These are phyloP conservation scores for Penicillium nucicola DNA, from an alignment of 495 filamentous ascomycete genomes.

Conservation along the genomic window DNA sequence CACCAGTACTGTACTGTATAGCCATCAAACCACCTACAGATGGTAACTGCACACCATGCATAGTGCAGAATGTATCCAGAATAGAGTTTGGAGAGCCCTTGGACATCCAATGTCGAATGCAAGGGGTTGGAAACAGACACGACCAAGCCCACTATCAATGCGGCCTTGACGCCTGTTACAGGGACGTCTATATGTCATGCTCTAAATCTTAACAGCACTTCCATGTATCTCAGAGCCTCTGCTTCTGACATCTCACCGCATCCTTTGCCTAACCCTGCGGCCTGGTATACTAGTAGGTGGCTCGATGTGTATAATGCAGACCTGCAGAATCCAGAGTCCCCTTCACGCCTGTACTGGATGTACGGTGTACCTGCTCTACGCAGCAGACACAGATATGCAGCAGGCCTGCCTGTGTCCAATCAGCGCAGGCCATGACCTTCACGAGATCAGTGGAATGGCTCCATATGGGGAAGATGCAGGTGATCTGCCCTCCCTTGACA, in stretches of 20 bases:
- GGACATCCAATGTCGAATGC: conserved; percentile 4
- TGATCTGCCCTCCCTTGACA: background rate
- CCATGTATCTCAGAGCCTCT: background rate
- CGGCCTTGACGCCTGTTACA: background rate
- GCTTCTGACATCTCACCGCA: background rate
- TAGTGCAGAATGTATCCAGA: conserved; percentile 6
- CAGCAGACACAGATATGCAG: background rate
- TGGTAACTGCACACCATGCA: conserved; percentile 14
- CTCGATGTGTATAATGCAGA: no score
- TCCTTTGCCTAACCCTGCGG: no score
- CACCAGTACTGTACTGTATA: no score
- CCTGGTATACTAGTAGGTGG: no score
- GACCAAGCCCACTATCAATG: background rate
- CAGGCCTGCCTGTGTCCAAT: conserved; percentile 2
- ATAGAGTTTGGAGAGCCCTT: conserved; percentile 5
- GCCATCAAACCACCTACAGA: background rate
- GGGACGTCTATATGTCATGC: conserved; percentile 1
- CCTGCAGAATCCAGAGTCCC: background rate
- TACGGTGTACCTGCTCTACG: no score
- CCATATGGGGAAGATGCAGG: conserved; percentile 7
- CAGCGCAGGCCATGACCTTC: background rate
- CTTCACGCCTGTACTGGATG: background rate
- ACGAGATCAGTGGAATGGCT: conserved; percentile 4
- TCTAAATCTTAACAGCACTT: background rate
- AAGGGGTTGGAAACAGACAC: conserved; percentile 7